Base-by-base conservation (phyloP, 2,329 filamentous ascomycete genomes). In the Microcyclospora tardicrescens region DNA sequence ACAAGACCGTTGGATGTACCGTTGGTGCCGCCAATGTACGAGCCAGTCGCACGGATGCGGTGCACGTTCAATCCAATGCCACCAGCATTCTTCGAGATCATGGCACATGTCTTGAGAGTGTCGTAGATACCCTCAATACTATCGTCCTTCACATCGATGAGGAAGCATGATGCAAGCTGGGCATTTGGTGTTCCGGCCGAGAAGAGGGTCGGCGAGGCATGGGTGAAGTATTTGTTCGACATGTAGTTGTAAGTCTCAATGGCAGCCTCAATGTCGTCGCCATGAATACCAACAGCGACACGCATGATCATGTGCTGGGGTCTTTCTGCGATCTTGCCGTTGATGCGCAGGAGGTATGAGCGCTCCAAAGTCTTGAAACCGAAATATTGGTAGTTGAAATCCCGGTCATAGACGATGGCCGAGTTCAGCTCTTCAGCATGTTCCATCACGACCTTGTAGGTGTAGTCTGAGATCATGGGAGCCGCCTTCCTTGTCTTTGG, bases 351-450 rank as follows among this genome's bases (percentile, higher is more conserved):
- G 37, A 98, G 80, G 59, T 98, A 98, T 58, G 91, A 98, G 44
- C 91, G 81, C 72, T 98, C 91, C 30, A 98, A 72, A 6, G 91
- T 98, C 77, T 98, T 98, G 79, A 98, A 98, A 48, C 91, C 91
- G 57, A 98, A 98, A 70, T 93, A 98, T 70, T 98, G 91, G 72
- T 98, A 98, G 75, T 96, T 95, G 75, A 98, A 98, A 62, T 98
- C 91, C 53, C 91, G 83, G 68, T 98, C 91, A 57, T 96, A 98
- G 55, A 98, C 89, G 61, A 98, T 96, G 56, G 91, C 91, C 33
- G 89, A 96, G 72, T 98, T 94, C 41, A 98, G 75, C 67, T 98
- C 91, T 40, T 94, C 91, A 55, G 85, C 86, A 65, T 98, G 86
- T 57, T 82, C 84, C 83, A 94, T 91, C 49, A 98, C 82, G 46